Conservation (phyloP, 805 yeast species). For the Saccharomycopsis selenospora region DNA sequence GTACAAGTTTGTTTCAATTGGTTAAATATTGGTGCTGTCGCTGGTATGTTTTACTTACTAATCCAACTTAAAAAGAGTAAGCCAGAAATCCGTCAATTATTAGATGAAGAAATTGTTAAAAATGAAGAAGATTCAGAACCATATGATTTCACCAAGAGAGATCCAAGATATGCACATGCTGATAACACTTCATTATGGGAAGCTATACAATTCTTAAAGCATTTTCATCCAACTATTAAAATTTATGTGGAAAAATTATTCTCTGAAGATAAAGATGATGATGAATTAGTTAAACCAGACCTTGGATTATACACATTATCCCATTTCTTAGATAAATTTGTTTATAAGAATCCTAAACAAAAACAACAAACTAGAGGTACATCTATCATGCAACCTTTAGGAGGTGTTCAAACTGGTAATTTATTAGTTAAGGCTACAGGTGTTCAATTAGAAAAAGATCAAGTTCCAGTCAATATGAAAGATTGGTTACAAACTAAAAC, state of each 20-base stretch:
- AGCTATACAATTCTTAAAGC: slow-evolving; percentile 59
- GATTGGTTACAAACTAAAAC: slow-evolving; percentile 70
- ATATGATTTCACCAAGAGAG: slow-evolving; percentile 86
- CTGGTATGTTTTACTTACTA: slow-evolving; percentile 75
- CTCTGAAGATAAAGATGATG: slow-evolving; percentile 23
- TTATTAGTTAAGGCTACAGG: slow-evolving; percentile 59
- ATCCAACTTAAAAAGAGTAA: slow-evolving; percentile 55
- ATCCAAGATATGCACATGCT: slow-evolving; percentile 89
- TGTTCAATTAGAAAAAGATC: slow-evolving; percentile 27
- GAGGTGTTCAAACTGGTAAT: slow-evolving; percentile 72
- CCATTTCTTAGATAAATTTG: slow-evolving; percentile 92
- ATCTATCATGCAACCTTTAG: slow-evolving; percentile 96
- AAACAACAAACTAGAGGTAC: slow-evolving; percentile 70
- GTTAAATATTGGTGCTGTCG: slow-evolving; percentile 79
- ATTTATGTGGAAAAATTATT: slow-evolving; percentile 66
- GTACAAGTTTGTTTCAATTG: slow-evolving; percentile 79
- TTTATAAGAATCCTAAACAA: slow-evolving; percentile 84
- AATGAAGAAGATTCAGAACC: slow-evolving; percentile 26
- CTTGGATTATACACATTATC: slow-evolving; percentile 78
- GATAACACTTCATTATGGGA: slow-evolving; percentile 84
- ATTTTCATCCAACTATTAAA: slow-evolving; percentile 89
- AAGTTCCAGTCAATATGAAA: slow-evolving; percentile 74
- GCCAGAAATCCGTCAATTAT: slow-evolving; percentile 62
- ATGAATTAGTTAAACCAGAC: slow-evolving; percentile 66
- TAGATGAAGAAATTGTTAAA: slow-evolving; percentile 46